Evolutionary conservation across 1,284 basidiomycete species (phyloP), one percentile per base, ranked within the genome.

Genomic region (Meira nashicola): DNA sequence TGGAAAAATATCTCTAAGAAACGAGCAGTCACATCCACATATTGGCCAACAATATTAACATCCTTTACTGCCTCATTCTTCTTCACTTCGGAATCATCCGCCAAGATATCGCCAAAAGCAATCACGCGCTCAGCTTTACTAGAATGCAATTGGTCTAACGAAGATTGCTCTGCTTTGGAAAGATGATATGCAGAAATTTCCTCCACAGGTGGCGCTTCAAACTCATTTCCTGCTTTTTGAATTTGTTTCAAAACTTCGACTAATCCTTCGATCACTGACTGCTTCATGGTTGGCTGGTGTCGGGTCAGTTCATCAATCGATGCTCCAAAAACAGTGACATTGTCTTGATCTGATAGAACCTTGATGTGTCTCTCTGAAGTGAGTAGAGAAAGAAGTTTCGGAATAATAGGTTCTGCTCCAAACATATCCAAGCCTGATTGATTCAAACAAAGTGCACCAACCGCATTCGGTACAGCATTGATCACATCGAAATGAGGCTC

Each of bases 391-490:
- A 98, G 89, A 54, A 97, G 85, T 52, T 86, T 85, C 8, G 86
- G 86, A 67, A 98, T 89, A 62, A 96, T 86, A 56, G 83, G 84
- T 1, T 89, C 87, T 14, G 62, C 54, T 14, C 86, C 81, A 43
- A 96, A 85, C 70, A 90, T 88, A 40, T 89, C 85, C 68, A 95
- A 86, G 2, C 95, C 95, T 2, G 85, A 82, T 68, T 90, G 87
- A 74, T 99, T 99, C 57, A 99, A 84, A 78, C 94, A 98, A 46
- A 98, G 83, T 0, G 95, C 95, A 39, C 94, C 93, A 56, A 98
- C 86, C n/a, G 92, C 94, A 71, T 94, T 94, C 0, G 93, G 90
- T 57, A 97, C 86, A 0, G 92, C 86, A 81, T 89, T 87, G 54
- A 98, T 86, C 55, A 96, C 88, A 86, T 93, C 70, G 14, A 68